These are phyloP conservation scores for Elsinoe batatas DNA, from an alignment of 2,329 filamentous ascomycete species.

Conservation along the genomic window DNA sequence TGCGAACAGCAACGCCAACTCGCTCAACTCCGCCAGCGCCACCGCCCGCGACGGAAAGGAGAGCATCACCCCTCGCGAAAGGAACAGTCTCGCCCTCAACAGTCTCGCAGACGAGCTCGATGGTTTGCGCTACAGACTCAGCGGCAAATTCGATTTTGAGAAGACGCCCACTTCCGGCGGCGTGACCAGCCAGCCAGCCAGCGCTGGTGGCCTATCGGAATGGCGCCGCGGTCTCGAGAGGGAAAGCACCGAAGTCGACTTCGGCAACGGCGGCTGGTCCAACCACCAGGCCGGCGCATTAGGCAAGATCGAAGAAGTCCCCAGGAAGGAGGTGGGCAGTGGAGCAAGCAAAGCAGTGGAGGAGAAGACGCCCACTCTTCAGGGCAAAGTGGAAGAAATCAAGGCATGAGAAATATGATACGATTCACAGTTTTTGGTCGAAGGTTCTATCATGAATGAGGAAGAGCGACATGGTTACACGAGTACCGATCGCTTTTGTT, in stretches of 20 bases:
- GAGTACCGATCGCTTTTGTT: not conserved
- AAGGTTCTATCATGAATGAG: too few relatives aligned
- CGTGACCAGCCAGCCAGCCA: conserved; percentile 27
- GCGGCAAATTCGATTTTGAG: conserved; percentile 83
- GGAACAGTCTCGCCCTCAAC: conserved; percentile 67
- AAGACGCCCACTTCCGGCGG: conserved; percentile 21
- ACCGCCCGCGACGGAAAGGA: conserved; percentile 15
- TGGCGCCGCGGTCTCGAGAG: conserved; percentile 71
- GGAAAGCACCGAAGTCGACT: conserved; percentile 25
- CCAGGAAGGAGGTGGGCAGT: not conserved
- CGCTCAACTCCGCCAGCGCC: not conserved
- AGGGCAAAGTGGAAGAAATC: not conserved
- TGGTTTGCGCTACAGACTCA: conserved; percentile 78
- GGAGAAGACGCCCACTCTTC: not conserved
- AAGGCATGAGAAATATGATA: conserved; percentile 5
- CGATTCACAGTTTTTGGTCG: not conserved
- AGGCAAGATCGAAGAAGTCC: conserved; percentile 3
- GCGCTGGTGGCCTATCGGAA: conserved; percentile 65
- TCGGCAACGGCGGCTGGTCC: not conserved
- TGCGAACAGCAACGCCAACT: not conserved
- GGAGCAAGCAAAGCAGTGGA: not conserved
- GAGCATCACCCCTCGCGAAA: conserved; percentile 31
- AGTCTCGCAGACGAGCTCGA: conserved; percentile 83
- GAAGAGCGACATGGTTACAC: too few relatives aligned
- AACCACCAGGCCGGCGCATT: not conserved